These are phyloP conservation scores for Lotus japonicus DNA, from an alignment of 306 rosid species.

Conservation along the genomic window DNA sequence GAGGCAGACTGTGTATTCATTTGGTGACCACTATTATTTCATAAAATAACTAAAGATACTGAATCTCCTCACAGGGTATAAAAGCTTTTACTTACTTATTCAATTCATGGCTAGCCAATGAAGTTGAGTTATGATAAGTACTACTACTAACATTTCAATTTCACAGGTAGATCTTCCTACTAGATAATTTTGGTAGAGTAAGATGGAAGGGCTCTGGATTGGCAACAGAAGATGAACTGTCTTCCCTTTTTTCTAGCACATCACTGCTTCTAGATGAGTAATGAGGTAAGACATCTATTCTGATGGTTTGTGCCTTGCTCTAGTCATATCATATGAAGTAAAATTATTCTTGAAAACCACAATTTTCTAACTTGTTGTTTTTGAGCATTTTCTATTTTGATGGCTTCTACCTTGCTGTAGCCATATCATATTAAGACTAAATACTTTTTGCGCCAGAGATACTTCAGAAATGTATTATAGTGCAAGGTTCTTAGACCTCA, in stretches of 20 bases:
- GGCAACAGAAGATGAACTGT: conserved; percentile 63
- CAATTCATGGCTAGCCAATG: not conserved
- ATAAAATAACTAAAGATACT: conserved; percentile 68
- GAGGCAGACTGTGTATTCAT: conserved; percentile 59
- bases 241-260: conserved; percentile 64
- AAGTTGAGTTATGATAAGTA: not conserved
- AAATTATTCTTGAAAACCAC: not conserved
- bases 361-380: too few relatives aligned
- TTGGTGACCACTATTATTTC: conserved; percentile 93
- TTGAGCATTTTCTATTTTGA: too few relatives aligned
- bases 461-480: too few relatives aligned
- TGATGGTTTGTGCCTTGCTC: not conserved
- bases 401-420: too few relatives aligned
- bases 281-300: conserved; percentile 28
- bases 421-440: too few relatives aligned
- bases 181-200: conserved; percentile 85
- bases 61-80: conserved; percentile 85
- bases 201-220: conserved; percentile 89
- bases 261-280: conserved; percentile 48
- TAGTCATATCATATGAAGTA: not conserved
- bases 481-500: too few relatives aligned
- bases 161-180: conserved; percentile 64
- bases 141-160: conserved; percentile 8
- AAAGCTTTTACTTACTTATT: conserved; percentile 15
- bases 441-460: too few relatives aligned